phyloP scores from a whole-genome alignment of 129 eudicot genomes.

The Flaveria bidentis region DNA sequence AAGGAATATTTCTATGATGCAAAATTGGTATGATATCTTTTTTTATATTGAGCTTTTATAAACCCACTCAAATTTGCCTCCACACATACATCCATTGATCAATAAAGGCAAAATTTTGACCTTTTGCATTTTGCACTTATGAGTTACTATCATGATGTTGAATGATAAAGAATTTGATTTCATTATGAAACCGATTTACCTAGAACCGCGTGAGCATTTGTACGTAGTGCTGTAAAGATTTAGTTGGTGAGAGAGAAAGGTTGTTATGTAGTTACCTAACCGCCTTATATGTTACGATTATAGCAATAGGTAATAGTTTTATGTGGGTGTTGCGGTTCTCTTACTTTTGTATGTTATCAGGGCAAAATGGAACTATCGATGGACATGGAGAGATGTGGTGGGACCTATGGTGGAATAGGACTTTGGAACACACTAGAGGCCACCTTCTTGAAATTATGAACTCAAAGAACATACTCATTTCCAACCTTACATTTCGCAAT shows the following conservation, averaged over 20 bases:
- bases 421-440: slow-evolving; percentile 94
- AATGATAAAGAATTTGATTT: slow-evolving; percentile 18
- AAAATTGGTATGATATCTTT: background rate
- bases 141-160: slow-evolving; percentile 33
- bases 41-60: slow-evolving; percentile 11
- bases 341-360: slow-evolving; percentile 42
- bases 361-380: slow-evolving; percentile 86
- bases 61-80: slow-evolving; percentile 27
- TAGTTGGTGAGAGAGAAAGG: no score
- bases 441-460: slow-evolving; percentile 86
- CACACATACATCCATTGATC: background rate
- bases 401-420: slow-evolving; percentile 98
- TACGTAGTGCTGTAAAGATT: no score
- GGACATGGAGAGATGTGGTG: slow-evolving; percentile 99
- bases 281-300: no score
- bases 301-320: no score
- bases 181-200: no score
- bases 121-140: slow-evolving; percentile 17
- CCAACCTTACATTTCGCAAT: slow-evolving; percentile 82
- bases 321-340: background rate
- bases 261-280: no score
- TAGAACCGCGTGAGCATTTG: no score
- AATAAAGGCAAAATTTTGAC: slow-evolving; percentile 23
- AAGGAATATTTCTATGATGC: slow-evolving; percentile 13
- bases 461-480: slow-evolving; percentile 76